Percentiles rank a stretch among this genome's conserved stretches.
Conservation (phyloP, 1,284 basidiomycete species). For the Clitocybe nebularis region DNA sequence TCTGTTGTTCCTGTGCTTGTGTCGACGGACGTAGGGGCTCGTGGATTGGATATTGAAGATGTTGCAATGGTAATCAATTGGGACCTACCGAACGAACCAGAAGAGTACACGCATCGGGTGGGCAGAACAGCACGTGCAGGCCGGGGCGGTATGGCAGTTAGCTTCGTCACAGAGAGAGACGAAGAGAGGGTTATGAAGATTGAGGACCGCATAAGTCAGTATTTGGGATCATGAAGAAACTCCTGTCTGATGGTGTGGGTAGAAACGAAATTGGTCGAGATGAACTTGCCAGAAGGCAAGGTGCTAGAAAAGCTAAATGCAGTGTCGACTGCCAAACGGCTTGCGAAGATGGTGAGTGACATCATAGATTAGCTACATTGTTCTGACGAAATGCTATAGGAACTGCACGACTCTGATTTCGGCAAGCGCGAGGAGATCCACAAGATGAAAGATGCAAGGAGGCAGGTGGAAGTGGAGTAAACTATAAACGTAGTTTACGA, state of each 20-base stretch:
- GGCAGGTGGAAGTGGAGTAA: constrained; percentile 3
- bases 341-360: constrained; percentile 84
- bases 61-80: constrained; percentile 96
- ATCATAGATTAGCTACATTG: not conserved
- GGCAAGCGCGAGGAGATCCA: constrained; percentile 85
- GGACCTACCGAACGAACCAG: constrained; percentile 82
- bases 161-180: constrained; percentile 93
- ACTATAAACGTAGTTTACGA: constrained; percentile 6
- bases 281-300: constrained; percentile 74
- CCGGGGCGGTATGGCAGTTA: constrained; percentile 84
- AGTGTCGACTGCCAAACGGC: constrained; percentile 88
- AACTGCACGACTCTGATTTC: constrained; percentile 89
- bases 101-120: constrained; percentile 81
- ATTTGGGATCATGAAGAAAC: not conserved
- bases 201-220: constrained; percentile 83
- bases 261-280: constrained; percentile 75
- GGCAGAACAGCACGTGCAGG: constrained; percentile 94
- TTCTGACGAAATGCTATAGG: constrained; percentile 45
- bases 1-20: constrained; percentile 88
- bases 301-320: constrained; percentile 86
- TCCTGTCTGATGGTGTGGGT: constrained; percentile 8
- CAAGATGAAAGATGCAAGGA: constrained; percentile 54
- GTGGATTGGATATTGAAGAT: constrained; percentile 93
- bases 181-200: constrained; percentile 82
- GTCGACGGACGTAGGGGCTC: constrained; percentile 92